Evolutionary conservation across 148 eudicot species (phyloP).

Genomic region (Rhododendron mucronatum): DNA sequence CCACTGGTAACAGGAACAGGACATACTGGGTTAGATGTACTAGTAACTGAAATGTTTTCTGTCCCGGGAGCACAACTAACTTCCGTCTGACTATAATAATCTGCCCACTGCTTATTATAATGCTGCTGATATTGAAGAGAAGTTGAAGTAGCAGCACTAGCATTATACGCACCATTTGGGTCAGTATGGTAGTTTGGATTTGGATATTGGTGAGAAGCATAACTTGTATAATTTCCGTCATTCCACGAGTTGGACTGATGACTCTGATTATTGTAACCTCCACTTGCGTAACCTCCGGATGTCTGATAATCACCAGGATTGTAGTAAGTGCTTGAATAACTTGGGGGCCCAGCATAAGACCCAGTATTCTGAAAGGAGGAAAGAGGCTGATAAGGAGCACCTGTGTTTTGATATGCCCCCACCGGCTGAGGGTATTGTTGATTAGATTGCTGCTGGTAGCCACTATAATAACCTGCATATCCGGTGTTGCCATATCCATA

Average conservation of each 20-base stretch:
- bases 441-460: conserved; percentile 72
- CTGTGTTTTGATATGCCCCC: conserved; percentile 97
- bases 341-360: conserved; percentile 95
- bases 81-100: conserved; percentile 86
- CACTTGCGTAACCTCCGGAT: conserved; percentile 77
- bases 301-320: conserved; percentile 99
- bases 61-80: conserved; percentile 99
- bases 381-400: conserved; percentile 99
- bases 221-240: conserved; percentile 66
- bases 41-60: conserved; percentile 57
- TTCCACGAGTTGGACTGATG: conserved; percentile 69
- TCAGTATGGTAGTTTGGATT: conserved; percentile 65
- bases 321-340: conserved; percentile 99
- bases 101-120: conserved; percentile 92
- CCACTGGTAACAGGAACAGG: conserved; percentile 56
- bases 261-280: conserved; percentile 66
- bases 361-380: conserved; percentile 99
- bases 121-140: conserved; percentile 62
- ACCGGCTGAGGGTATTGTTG: conserved; percentile 66
- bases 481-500: conserved; percentile 63
- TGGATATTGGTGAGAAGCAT: conserved; percentile 59
- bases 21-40: conserved; percentile 43
- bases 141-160: conserved; percentile 48
- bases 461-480: conserved; percentile 74
- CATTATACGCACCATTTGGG: conserved; percentile 58